These are phyloP conservation scores for Pneumocystis oryctolagi DNA, from an alignment of 1,139 yeast species.

Conservation along the genomic window DNA sequence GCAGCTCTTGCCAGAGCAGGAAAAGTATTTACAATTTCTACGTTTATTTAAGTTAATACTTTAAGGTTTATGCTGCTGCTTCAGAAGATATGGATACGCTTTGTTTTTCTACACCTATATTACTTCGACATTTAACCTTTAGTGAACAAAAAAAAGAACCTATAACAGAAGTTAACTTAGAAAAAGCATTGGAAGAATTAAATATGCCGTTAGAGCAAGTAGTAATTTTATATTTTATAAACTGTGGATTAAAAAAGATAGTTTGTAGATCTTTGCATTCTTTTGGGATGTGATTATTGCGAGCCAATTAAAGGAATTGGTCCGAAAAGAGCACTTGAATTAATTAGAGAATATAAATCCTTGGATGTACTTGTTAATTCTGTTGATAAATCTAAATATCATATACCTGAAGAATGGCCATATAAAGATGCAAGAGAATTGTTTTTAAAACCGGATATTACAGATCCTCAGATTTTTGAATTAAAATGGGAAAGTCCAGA, in stretches of 20 bases:
- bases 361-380: slow-evolving; percentile 62
- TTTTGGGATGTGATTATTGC: slow-evolving; percentile 93
- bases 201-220: slow-evolving; percentile 49
- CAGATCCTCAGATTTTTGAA: slow-evolving; percentile 42
- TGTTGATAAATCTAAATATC: slow-evolving; percentile 35
- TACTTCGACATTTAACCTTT: slow-evolving; percentile 79
- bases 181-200: slow-evolving; percentile 57
- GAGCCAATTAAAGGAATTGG: slow-evolving; percentile 92
- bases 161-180: slow-evolving; percentile 64
- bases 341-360: slow-evolving; percentile 71
- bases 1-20: slow-evolving; percentile 82
- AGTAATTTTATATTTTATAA: not conserved
- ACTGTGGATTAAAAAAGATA: not conserved
- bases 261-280: slow-evolving; percentile 79
- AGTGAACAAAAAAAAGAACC: slow-evolving; percentile 90
- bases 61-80: slow-evolving; percentile 82
- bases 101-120: slow-evolving; percentile 72
- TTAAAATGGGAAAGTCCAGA: slow-evolving; percentile 62
- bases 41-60: slow-evolving; percentile 17
- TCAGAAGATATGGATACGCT: slow-evolving; percentile 98
- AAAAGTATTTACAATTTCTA: slow-evolving; percentile 16
- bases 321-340: slow-evolving; percentile 79
- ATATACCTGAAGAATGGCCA: slow-evolving; percentile 92
- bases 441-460: slow-evolving; percentile 68
- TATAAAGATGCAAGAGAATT: slow-evolving; percentile 73